Conservation (phyloP, 768 basidiomycete species). For the Amanita pallidorosea region DNA sequence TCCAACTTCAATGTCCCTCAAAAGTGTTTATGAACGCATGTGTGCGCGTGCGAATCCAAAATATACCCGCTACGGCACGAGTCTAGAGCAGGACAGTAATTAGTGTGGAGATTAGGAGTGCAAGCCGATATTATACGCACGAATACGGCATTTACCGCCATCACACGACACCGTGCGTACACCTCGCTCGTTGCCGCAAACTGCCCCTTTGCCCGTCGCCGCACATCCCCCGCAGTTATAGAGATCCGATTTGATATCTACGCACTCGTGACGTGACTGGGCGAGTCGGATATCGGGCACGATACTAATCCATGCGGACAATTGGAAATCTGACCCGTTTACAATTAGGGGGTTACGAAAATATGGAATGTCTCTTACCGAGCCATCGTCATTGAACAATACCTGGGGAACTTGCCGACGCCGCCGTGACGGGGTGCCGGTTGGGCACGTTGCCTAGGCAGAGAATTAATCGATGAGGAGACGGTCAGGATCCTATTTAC, state of each 20-base stretch:
- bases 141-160: constrained; percentile 9
- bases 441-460: background rate
- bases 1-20: background rate
- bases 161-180: constrained; percentile 10
- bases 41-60: too few species aligned
- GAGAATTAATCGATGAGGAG: background rate
- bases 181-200: constrained; percentile 10
- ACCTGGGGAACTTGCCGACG: background rate
- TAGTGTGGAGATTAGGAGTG: too few species aligned
- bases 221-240: constrained; percentile 14
- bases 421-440: background rate
- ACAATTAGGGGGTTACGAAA: background rate
- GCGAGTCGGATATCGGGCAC: constrained; percentile 8
- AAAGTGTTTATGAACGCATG: background rate
- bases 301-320: constrained; percentile 2
- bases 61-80: too few species aligned
- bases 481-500: background rate
- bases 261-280: constrained; percentile 9
- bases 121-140: constrained; percentile 4
- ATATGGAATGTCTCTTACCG: background rate
- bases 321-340: background rate
- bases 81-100: too few species aligned
- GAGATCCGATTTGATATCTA: constrained; percentile 8
- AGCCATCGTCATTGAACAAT: background rate
- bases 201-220: constrained; percentile 8